A percentile compares a stretch with the other conserved stretches of the same genome.
These are phyloP conservation scores for Tolypocladium tropicale DNA, from an alignment of 2,329 filamentous ascomycete genomes.

Conservation along the genomic window DNA sequence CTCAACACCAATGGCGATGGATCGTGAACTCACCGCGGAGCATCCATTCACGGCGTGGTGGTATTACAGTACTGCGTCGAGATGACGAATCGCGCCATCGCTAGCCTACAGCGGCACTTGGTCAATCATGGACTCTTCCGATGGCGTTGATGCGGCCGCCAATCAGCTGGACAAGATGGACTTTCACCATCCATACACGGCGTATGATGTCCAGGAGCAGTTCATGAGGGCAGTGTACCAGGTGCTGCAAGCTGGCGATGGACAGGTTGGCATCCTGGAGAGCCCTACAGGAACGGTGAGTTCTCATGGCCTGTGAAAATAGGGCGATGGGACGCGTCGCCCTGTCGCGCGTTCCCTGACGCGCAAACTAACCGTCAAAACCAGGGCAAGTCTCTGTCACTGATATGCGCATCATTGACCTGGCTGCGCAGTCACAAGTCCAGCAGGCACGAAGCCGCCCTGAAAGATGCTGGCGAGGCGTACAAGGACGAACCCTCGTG, in stretches of 20 bases:
- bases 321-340: neutral
- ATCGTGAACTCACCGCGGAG: neutral
- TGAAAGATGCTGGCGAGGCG: conserved; percentile 29
- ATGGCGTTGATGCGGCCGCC: conserved; percentile 9
- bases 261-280: conserved; percentile 80
- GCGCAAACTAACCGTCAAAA: conserved; percentile 1
- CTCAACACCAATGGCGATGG: conserved; percentile 2
- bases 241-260: conserved; percentile 58
- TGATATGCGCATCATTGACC: conserved; percentile 81
- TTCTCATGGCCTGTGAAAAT: conserved; percentile 1
- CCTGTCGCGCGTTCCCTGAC: neutral
- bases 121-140: neutral
- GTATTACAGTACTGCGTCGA: neutral
- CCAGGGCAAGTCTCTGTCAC: conserved; percentile 82
- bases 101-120: neutral
- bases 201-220: conserved; percentile 77
- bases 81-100: neutral
- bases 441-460: conserved; percentile 42
- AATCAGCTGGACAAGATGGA: conserved; percentile 29
- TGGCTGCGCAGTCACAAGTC: conserved; percentile 82
- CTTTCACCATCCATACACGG: conserved; percentile 80
- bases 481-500: conserved; percentile 68
- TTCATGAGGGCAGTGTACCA: conserved; percentile 81
- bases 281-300: conserved; percentile 74
- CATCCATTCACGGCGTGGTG: neutral